Evolutionary conservation across 2,329 filamentous ascomycete species (phyloP).

Genomic region (Aspergillus awamori): DNA sequence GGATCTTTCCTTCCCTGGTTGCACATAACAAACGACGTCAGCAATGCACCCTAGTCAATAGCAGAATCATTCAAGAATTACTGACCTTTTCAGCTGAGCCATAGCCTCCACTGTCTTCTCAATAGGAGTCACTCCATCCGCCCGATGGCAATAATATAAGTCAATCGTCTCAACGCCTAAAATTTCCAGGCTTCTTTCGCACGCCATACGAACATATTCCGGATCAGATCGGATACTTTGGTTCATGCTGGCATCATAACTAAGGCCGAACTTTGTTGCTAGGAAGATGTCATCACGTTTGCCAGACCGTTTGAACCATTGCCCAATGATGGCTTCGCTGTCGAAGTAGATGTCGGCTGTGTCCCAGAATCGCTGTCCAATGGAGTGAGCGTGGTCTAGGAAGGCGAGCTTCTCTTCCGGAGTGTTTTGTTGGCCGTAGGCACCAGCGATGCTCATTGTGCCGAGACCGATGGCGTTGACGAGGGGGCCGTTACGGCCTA

Average conservation of each 20-base stretch:
- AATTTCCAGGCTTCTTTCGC: conserved; percentile 38
- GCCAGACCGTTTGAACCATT: conserved; percentile 45
- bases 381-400: conserved; percentile 36
- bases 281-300: conserved; percentile 47
- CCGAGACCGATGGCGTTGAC: conserved; percentile 31
- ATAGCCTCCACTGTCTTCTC: conserved; percentile 50
- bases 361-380: conserved; percentile 38
- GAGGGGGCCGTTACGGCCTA: conserved; percentile 25
- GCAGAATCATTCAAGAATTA: too few relatives aligned
- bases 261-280: conserved; percentile 43
- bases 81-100: conserved; percentile 43
- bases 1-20: conserved; percentile 50
- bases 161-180: conserved; percentile 45
- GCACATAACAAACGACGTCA: too few relatives aligned
- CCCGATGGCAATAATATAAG: conserved; percentile 50
- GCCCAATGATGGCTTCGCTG: conserved; percentile 35
- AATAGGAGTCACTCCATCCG: conserved; percentile 48
- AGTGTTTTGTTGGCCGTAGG: conserved; percentile 24
- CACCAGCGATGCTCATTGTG: conserved; percentile 28
- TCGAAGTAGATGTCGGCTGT: conserved; percentile 37
- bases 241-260: conserved; percentile 21
- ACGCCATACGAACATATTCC: conserved; percentile 41
- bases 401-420: conserved; percentile 22
- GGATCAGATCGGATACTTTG: conserved; percentile 37
- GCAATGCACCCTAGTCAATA: too few relatives aligned